Conservation (phyloP, 805 yeast species). For the Monosporozyma servazzii region DNA sequence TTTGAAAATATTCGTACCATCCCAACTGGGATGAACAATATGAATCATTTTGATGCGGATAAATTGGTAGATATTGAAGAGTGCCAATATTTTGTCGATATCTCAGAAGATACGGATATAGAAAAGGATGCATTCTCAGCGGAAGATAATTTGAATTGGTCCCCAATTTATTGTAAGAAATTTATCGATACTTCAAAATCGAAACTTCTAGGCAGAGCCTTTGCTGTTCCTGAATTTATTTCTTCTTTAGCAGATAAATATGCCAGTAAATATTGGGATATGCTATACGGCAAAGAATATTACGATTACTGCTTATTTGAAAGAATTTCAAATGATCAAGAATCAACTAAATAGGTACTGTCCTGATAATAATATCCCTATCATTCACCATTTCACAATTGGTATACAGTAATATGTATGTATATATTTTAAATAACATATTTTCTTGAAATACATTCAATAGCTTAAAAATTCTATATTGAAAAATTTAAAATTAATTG, state of each 20-base stretch:
- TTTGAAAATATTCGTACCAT: slow-evolving; percentile 35
- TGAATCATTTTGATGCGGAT: slow-evolving; percentile 53
- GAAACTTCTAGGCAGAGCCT: slow-evolving; percentile 42
- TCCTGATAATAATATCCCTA: neutral
- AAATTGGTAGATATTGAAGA: slow-evolving; percentile 40
- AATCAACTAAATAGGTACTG: neutral
- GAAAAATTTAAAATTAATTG: neutral
- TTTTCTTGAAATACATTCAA: neutral
- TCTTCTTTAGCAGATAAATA: slow-evolving; percentile 19
- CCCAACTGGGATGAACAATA: slow-evolving; percentile 67
- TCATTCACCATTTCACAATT: neutral
- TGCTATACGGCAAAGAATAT: slow-evolving; percentile 32
- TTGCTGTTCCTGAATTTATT: slow-evolving; percentile 41
- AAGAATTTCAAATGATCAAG: slow-evolving; percentile 6
- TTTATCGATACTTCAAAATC: slow-evolving; percentile 49
- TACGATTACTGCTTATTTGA: slow-evolving; percentile 44
- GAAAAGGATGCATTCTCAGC: slow-evolving; percentile 36
- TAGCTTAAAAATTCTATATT: neutral
- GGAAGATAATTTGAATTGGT: slow-evolving; percentile 34
- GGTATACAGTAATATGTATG: neutral
- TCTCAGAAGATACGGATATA: slow-evolving; percentile 38
- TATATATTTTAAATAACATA: neutral
- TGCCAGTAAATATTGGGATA: slow-evolving; percentile 12
- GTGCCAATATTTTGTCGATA: slow-evolving; percentile 70
- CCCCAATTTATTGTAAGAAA: slow-evolving; percentile 36